Conservation (phyloP, 805 yeast genomes). For the Saturnispora quitensis region DNA sequence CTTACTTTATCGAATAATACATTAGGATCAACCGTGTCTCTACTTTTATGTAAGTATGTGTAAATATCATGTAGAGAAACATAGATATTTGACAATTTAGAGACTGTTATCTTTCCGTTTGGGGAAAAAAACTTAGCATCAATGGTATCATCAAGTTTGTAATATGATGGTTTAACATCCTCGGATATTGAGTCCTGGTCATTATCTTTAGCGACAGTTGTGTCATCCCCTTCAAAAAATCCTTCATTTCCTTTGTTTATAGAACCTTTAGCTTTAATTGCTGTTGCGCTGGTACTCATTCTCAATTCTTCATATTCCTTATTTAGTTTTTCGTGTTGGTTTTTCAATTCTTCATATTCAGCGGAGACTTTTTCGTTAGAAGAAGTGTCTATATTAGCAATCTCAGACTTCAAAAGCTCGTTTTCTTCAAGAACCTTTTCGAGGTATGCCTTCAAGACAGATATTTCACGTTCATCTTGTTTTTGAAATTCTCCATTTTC, state of each 20-base stretch:
- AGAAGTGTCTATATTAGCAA: neutral
- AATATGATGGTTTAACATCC: conserved; percentile 12
- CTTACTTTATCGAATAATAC: conserved; percentile 44
- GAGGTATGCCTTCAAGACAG: conserved; percentile 11
- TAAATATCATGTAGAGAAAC: conserved; percentile 40
- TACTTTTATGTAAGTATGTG: conserved; percentile 17
- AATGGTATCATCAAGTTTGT: conserved; percentile 1
- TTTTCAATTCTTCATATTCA: conserved; percentile 1
- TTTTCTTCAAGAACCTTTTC: conserved; percentile 14
- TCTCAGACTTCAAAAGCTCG: conserved; percentile 7
- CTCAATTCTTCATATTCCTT: conserved; percentile 5
- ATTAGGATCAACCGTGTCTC: conserved; percentile 26
- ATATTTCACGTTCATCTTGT: conserved; percentile 11
- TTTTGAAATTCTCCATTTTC: conserved; percentile 11
- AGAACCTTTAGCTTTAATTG: neutral
- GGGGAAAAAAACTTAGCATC: conserved; percentile 11
- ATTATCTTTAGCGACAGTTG: conserved; percentile 34
- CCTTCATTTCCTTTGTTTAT: neutral
- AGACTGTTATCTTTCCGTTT: conserved; percentile 39
- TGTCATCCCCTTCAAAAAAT: neutral
- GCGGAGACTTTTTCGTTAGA: neutral
- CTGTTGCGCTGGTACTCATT: neutral
- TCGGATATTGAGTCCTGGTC: conserved; percentile 36
- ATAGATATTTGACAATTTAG: conserved; percentile 37
- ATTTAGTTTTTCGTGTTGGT: neutral